phyloP scores from a whole-genome alignment of 1,284 basidiomycete genomes.

The Microbotryum silenes-acaulis region DNA sequence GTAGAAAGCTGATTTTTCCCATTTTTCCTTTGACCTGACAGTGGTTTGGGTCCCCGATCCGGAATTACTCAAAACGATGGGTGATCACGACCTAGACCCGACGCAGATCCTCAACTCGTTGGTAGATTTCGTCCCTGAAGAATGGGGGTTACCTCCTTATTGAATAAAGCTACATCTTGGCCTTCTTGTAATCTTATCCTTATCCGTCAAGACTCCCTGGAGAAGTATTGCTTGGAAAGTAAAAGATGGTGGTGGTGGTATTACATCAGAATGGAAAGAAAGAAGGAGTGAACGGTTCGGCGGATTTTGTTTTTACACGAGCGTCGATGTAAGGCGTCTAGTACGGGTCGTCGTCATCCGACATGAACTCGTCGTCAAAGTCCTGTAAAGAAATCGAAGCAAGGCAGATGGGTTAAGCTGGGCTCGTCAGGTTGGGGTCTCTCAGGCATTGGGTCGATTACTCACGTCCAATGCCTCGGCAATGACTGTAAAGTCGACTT shows the following conservation, averaged over 20 bases:
- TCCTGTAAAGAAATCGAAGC: background rate
- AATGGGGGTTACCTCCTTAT: slow-evolving; percentile 33
- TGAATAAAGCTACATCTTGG: background rate
- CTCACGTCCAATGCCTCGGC: slow-evolving; percentile 35
- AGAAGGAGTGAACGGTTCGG: too few species aligned
- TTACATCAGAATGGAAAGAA: too few species aligned
- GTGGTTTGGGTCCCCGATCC: slow-evolving; percentile 35
- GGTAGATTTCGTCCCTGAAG: slow-evolving; percentile 23
- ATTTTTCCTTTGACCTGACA: background rate
- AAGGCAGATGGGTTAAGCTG: background rate
- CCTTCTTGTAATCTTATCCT: too few species aligned
- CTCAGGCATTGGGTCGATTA: background rate
- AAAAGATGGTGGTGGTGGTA: too few species aligned
- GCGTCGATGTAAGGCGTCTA: too few species aligned
- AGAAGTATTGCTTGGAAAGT: too few species aligned
- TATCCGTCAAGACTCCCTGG: too few species aligned
- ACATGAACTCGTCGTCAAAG: slow-evolving; percentile 12
- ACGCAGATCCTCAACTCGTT: slow-evolving; percentile 12
- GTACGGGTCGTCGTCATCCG: too few species aligned
- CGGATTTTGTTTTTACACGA: too few species aligned
- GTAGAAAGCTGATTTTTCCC: too few species aligned
- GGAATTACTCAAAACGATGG: slow-evolving; percentile 21
- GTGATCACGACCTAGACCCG: slow-evolving; percentile 20
- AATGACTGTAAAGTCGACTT: slow-evolving; percentile 77
- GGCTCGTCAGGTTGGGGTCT: background rate